Conservation (phyloP, 2,329 filamentous ascomycete genomes). For the Stemphylium vesicarium region DNA sequence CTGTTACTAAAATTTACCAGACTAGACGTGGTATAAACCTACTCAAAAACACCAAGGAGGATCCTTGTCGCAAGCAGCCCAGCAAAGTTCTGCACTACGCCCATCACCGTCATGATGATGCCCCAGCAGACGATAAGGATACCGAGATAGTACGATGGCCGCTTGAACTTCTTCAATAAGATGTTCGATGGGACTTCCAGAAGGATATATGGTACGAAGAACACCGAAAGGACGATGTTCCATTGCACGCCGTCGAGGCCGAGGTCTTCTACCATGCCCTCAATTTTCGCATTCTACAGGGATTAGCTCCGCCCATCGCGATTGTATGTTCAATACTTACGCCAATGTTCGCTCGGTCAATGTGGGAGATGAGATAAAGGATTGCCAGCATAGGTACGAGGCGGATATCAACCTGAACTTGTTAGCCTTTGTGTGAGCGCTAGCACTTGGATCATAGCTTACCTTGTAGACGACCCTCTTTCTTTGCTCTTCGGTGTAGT, state of each 20-base stretch:
- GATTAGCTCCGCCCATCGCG: not conserved
- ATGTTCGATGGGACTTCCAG: conserved; percentile 52
- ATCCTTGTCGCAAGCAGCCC: conserved; percentile 26
- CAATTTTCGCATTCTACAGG: conserved; percentile 62
- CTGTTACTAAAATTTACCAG: too few species aligned
- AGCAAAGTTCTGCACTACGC: conserved; percentile 28
- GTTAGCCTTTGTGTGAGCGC: not conserved
- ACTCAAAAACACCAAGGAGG: conserved; percentile 35
- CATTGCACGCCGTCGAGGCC: conserved; percentile 50
- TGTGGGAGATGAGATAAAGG: conserved; percentile 53
- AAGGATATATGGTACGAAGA: conserved; percentile 58
- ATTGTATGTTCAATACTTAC: conserved; percentile 6
- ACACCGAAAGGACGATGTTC: conserved; percentile 63
- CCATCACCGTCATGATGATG: conserved; percentile 36
- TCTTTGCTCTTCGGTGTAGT: conserved; percentile 50
- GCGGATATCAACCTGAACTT: conserved; percentile 28
- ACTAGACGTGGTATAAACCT: not conserved
- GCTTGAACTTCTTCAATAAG: conserved; percentile 44
- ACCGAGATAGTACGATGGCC: conserved; percentile 39
- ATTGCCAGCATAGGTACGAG: conserved; percentile 49
- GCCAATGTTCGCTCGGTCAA: conserved; percentile 70
- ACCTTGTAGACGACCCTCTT: conserved; percentile 51
- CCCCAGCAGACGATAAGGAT: conserved; percentile 37
- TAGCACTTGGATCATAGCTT: not conserved
- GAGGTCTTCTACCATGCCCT: conserved; percentile 66